Evolutionary conservation across 805 yeast species (phyloP).

Genomic region (Zygoascus bituminiphila): DNA sequence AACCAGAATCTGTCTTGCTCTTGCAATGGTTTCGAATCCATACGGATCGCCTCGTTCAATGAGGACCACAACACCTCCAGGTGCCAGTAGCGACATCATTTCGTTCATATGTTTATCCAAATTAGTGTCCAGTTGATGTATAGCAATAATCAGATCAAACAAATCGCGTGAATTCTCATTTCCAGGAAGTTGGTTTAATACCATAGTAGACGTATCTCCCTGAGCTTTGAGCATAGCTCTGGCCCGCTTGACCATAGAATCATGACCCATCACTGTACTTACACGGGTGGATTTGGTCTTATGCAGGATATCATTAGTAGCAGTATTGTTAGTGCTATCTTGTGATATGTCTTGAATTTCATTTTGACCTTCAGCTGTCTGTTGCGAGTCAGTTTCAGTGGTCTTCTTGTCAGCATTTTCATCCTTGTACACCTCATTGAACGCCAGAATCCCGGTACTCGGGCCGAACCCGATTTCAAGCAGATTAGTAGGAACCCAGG

Average conservation of each 20-base stretch:
- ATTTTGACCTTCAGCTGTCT: too few species aligned
- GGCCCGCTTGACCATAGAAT: slow-evolving; percentile 75
- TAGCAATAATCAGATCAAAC: slow-evolving; percentile 77
- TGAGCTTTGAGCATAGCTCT: slow-evolving; percentile 69
- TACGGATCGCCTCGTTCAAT: slow-evolving; percentile 84
- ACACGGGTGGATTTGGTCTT: slow-evolving; percentile 40
- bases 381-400: too few species aligned
- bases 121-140: slow-evolving; percentile 63
- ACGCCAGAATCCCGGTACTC: slow-evolving; percentile 80
- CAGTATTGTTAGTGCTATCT: too few species aligned
- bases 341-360: too few species aligned
- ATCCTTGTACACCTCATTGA: slow-evolving; percentile 72
- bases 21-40: slow-evolving; percentile 81
- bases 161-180: background rate
- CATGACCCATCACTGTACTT: slow-evolving; percentile 59
- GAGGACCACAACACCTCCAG: slow-evolving; percentile 71
- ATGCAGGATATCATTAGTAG: background rate
- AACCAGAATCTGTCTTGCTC: slow-evolving; percentile 85
- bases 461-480: slow-evolving; percentile 88
- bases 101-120: slow-evolving; percentile 60
- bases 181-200: background rate
- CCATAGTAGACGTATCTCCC: slow-evolving; percentile 16
- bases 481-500: slow-evolving; percentile 56
- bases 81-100: slow-evolving; percentile 53
- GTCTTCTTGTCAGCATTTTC: slow-evolving; percentile 33